Evolutionary conservation across 257 asterid genomes (phyloP), one percentile per base, ranked within the genome.

Genomic region (Lavandula angustifolia): DNA sequence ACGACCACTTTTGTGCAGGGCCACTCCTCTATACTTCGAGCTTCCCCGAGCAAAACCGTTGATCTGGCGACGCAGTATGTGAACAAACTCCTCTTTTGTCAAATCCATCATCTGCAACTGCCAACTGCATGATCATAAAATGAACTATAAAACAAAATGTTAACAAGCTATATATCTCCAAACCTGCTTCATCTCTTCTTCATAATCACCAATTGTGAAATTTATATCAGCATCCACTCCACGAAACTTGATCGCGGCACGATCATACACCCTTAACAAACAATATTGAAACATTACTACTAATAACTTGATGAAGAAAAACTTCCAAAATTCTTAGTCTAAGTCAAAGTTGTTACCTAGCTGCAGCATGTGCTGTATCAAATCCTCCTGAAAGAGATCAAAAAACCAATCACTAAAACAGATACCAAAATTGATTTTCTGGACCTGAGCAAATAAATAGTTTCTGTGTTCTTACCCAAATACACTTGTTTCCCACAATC

Each of bases 401-500:
- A 38, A 13, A 38, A 52, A 5, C 27, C 27, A 22, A 22, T 22
- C 27, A 22, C 27, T 22, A 2, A 22, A 22, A 22, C 13, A 60
- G 66, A 37, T 52, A 32, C 11, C n/a, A 9, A 35, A 56, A 58
- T 58, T 9, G 10, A 37, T 3, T 6, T 22, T 54, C 6, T 10
- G 42, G 6, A 18, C 12, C 42, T 37, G 16, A 34, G 14, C 37
- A n/a, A 10, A 48, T 34, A 54, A 42, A 53, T 27, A 16, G 48
- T 6, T 22, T 2, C 40, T 7, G 65, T 9, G 41, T 73, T 55
- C 81, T 74, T 78, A 90, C 97, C 97, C 72, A 92, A 76, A 78
- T 92, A 92, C 14, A 92, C 95, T 79, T 92, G 98, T 73, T 92
- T 92, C 56, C 98, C 95, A 57, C 98, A 86, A 75, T 92, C 98